These are phyloP conservation scores for Naegleria lovaniensis DNA, from an alignment of 208 protist genomes.

Conservation along the genomic window DNA sequence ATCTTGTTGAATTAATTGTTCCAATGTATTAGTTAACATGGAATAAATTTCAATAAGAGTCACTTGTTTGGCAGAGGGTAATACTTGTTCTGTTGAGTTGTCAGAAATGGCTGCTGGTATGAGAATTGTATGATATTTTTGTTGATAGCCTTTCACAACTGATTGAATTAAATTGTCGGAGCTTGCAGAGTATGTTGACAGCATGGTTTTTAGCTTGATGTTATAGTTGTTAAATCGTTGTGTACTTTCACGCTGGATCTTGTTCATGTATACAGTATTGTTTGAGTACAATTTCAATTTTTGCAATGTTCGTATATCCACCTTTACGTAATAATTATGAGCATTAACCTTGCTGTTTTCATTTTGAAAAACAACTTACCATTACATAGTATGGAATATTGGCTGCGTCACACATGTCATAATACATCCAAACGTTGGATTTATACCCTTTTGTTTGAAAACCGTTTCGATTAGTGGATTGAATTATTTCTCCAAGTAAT, in stretches of 20 bases:
- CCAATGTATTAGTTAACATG: neutral
- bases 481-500: neutral
- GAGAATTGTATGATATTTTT: neutral
- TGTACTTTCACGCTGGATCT: neutral
- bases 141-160: neutral
- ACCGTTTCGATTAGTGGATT: neutral
- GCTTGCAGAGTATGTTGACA: neutral
- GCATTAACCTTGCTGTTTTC: too few species aligned
- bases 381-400: neutral
- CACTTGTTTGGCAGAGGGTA: neutral
- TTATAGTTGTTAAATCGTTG: neutral
- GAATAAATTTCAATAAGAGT: neutral
- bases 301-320: neutral
- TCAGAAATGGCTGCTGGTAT: neutral
- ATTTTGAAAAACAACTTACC: too few species aligned
- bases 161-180: neutral
- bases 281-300: neutral
- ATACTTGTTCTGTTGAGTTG: neutral
- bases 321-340: too few species aligned
- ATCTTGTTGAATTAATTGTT: neutral
- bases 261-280: neutral
- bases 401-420: neutral
- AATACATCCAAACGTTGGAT: neutral
- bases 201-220: neutral
- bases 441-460: neutral